A percentile compares a stretch with the other conserved stretches of the same genome.
phyloP scores from a whole-genome alignment of 768 basidiomycete genomes.

The Fistulinella prunicolor region DNA sequence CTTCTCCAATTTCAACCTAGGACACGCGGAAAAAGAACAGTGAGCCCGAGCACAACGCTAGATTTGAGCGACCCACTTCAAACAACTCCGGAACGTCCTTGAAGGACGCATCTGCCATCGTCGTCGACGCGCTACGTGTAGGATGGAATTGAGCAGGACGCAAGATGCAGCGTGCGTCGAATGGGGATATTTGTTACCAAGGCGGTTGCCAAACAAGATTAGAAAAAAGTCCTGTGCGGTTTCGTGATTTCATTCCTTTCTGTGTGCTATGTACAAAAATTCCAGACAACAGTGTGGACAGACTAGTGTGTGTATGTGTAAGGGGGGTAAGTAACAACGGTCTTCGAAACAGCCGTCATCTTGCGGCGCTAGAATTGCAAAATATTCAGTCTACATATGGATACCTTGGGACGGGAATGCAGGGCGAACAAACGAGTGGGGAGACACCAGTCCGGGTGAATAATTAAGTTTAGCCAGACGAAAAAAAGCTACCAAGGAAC shows the following conservation, averaged over 20 bases:
- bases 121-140: constrained; percentile 8
- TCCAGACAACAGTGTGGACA: constrained; percentile 13
- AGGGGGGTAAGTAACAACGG: constrained; percentile 13
- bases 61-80: constrained; percentile 55
- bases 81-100: constrained; percentile 97
- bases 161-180: background rate
- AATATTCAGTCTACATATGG: constrained; percentile 11
- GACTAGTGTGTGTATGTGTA: constrained; percentile 11
- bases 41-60: constrained; percentile 1
- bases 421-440: constrained; percentile 18
- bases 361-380: constrained; percentile 8
- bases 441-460: constrained; percentile 4
- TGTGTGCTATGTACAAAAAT: constrained; percentile 10
- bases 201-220: constrained; percentile 26
- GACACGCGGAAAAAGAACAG: background rate
- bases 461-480: constrained; percentile 9
- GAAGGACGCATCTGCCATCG: constrained; percentile 71
- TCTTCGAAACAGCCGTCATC: background rate
- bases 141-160: background rate
- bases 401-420: background rate
- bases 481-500: background rate
- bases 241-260: constrained; percentile 4
- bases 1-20: constrained; percentile 87
- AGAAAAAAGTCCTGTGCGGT: no score
- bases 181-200: constrained; percentile 19